A percentile compares a stretch with the other conserved stretches of the same genome.
phyloP scores from a whole-genome alignment of 192 early-diverging fungal genomes.

The Geosiphon pyriformis region DNA sequence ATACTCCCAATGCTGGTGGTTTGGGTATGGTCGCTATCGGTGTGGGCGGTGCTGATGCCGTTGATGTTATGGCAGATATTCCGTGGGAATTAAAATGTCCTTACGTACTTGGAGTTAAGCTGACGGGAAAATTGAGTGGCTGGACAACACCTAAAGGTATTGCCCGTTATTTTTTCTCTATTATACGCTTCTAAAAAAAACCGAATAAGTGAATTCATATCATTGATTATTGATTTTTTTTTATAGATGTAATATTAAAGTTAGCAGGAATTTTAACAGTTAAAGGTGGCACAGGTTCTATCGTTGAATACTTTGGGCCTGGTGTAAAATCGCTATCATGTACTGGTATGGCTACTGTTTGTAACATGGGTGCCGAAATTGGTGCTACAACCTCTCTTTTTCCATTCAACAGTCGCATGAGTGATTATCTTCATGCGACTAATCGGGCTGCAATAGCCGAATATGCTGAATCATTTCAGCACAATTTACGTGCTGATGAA shows the following conservation, averaged over 20 bases:
- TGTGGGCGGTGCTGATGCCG: constrained; percentile 98
- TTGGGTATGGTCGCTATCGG: constrained; percentile 95
- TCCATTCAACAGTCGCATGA: constrained; percentile 92
- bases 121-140: constrained; percentile 79
- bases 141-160: constrained; percentile 89
- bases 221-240: neutral
- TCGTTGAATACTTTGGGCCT: constrained; percentile 96
- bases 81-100: constrained; percentile 99
- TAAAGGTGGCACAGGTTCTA: constrained; percentile 94
- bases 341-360: constrained; percentile 98
- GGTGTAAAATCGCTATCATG: constrained; percentile 92
- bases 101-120: constrained; percentile 87
- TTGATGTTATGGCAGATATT: constrained; percentile 97
- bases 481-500: constrained; percentile 87
- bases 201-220: neutral
- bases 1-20: constrained; percentile 97
- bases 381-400: constrained; percentile 97
- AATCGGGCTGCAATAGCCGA: constrained; percentile 72
- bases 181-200: neutral
- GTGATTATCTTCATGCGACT: constrained; percentile 85
- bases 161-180: neutral
- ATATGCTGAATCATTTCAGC: constrained; percentile 71
- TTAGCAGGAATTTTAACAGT: constrained; percentile 94
- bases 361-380: constrained; percentile 99
- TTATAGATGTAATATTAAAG: constrained; percentile 82